phyloP scores from a whole-genome alignment of 140 eudicot species.

The Cichorium intybus region DNA sequence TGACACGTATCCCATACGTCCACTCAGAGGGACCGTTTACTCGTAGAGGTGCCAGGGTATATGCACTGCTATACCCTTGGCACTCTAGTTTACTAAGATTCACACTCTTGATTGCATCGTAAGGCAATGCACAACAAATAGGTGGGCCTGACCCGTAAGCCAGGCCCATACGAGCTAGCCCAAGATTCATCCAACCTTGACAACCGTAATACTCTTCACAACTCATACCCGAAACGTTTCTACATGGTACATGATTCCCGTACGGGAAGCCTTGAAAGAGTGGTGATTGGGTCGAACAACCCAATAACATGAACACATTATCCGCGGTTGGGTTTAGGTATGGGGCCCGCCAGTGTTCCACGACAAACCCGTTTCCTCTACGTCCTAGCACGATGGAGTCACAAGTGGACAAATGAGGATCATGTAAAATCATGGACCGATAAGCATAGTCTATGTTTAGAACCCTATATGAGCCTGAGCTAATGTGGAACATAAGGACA shows the following conservation, averaged over 20 bases:
- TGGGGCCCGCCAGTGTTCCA: constrained; percentile 79
- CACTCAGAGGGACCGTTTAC: constrained; percentile 70
- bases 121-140: constrained; percentile 70
- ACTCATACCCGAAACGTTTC: constrained; percentile 87
- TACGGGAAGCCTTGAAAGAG: constrained; percentile 83
- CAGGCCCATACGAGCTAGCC: constrained; percentile 51
- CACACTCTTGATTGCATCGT: constrained; percentile 59
- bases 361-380: constrained; percentile 84
- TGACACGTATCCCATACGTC: constrained; percentile 89
- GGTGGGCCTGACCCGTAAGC: constrained; percentile 83
- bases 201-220: constrained; percentile 89
- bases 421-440: constrained; percentile 64
- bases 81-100: constrained; percentile 76
- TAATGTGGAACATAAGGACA: constrained; percentile 86
- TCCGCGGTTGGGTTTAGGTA: constrained; percentile 70
- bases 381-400: constrained; percentile 66
- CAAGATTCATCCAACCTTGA: constrained; percentile 67
- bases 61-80: constrained; percentile 93
- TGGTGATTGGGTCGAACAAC: constrained; percentile 83
- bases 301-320: constrained; percentile 84
- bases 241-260: constrained; percentile 71
- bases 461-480: constrained; percentile 87
- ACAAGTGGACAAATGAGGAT: constrained; percentile 91
- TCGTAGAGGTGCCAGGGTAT: constrained; percentile 75
- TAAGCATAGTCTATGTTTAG: constrained; percentile 86